Evolutionary conservation across 2,329 filamentous ascomycete genomes (phyloP).

Genomic region (Mollisiaceae sp.): DNA sequence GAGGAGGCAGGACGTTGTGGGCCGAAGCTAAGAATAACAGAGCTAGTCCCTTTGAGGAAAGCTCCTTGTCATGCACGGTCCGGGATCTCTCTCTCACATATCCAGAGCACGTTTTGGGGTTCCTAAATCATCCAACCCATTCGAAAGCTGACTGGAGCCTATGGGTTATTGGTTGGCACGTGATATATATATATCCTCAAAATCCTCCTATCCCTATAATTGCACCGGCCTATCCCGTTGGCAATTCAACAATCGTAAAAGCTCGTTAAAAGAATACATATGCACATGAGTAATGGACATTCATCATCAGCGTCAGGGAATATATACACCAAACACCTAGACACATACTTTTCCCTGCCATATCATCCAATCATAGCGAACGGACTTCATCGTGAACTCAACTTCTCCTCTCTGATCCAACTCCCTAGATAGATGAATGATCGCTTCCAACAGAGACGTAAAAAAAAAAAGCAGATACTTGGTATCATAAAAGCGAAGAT

Average conservation of each 20-base stretch:
- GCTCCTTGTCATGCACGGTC: neutral
- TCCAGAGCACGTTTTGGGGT: no score
- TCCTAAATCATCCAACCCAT: no score
- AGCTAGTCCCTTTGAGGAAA: neutral
- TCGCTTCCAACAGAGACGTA: neutral
- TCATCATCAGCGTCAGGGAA: neutral
- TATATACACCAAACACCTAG: neutral
- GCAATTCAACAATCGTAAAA: no score
- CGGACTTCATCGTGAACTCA: no score
- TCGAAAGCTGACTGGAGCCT: no score
- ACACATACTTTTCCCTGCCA: neutral
- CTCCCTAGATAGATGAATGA: neutral
- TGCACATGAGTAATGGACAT: no score
- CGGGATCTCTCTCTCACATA: no score
- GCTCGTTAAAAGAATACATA: no score
- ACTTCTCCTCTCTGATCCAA: neutral
- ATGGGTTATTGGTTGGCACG: no score
- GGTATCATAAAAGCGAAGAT: conserved; percentile 6
- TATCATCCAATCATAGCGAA: neutral
- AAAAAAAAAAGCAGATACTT: neutral
- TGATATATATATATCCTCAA: no score
- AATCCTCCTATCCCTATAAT: no score
- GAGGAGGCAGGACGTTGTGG: neutral
- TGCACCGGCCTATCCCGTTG: no score
- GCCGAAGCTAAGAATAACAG: neutral